Conservation (phyloP, 177 flowering plant species). For the Vitis hybrid region DNA sequence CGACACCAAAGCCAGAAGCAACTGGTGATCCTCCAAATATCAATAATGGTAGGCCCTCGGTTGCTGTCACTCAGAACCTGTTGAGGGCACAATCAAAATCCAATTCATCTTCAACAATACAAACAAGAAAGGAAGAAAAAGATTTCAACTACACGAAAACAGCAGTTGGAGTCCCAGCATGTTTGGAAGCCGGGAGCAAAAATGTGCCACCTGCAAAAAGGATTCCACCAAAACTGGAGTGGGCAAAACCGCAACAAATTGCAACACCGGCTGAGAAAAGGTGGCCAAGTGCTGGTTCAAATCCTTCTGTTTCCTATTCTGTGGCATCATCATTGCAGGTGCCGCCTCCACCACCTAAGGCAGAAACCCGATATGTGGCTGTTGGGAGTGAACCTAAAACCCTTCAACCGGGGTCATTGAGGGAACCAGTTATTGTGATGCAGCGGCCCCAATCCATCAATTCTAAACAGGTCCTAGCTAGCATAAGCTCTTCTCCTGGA, state of each 20-base stretch:
- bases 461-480: slow-evolving; percentile 39
- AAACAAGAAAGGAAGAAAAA: slow-evolving; percentile 60
- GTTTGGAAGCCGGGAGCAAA: slow-evolving; percentile 45
- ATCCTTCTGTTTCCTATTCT: slow-evolving; percentile 51
- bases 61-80: slow-evolving; percentile 17
- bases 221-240: slow-evolving; percentile 50
- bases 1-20: slow-evolving; percentile 61
- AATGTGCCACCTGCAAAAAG: slow-evolving; percentile 47
- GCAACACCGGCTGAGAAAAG: slow-evolving; percentile 46
- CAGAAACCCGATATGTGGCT: slow-evolving; percentile 38
- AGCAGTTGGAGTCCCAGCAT: slow-evolving; percentile 25
- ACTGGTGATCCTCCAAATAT: slow-evolving; percentile 38
- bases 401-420: slow-evolving; percentile 44
- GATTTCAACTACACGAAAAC: slow-evolving; percentile 67
- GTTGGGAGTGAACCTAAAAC: slow-evolving; percentile 49
- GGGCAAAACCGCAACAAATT: slow-evolving; percentile 54
- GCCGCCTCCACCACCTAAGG: slow-evolving; percentile 41
- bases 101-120: slow-evolving; percentile 30
- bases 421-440: slow-evolving; percentile 82
- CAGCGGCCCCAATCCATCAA: slow-evolving; percentile 70
- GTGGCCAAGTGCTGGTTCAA: slow-evolving; percentile 50
- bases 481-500: slow-evolving; percentile 47
- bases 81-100: slow-evolving; percentile 32
- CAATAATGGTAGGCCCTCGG: slow-evolving; percentile 16
- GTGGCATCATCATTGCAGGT: slow-evolving; percentile 54